A percentile compares a stretch with the other conserved stretches of the same genome.
Evolutionary conservation across 1,139 yeast genomes (phyloP).

Genomic region (Blastobotrys indianensis): DNA sequence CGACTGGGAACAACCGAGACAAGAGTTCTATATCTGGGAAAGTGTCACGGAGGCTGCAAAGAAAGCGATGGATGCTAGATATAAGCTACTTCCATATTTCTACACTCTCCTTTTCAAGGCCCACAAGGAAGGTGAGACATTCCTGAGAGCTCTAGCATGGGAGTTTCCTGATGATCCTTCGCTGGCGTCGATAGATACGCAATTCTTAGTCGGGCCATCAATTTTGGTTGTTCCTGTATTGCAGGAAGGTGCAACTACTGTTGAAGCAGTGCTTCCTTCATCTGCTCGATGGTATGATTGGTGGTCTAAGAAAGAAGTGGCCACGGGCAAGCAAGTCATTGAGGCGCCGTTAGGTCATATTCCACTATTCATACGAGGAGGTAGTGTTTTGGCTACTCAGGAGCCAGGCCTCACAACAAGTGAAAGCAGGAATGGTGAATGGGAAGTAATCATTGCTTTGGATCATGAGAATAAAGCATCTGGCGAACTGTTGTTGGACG

Average conservation of each 20-base stretch:
- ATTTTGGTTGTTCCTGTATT: constrained; percentile 21
- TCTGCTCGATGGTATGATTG: constrained; percentile 36
- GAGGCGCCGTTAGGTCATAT: constrained; percentile 22
- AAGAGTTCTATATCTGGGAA: constrained; percentile 19
- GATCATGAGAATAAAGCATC: constrained; percentile 19
- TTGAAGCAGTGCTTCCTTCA: constrained; percentile 31
- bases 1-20: constrained; percentile 11
- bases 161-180: constrained; percentile 18
- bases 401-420: constrained; percentile 34
- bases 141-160: constrained; percentile 19
- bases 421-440: constrained; percentile 33
- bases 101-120: constrained; percentile 19
- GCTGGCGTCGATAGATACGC: constrained; percentile 12
- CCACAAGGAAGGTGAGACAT: constrained; percentile 17
- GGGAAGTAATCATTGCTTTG: constrained; percentile 32
- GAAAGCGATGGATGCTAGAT: constrained; percentile 16
- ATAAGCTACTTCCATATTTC: constrained; percentile 18
- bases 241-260: constrained; percentile 18
- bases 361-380: constrained; percentile 20
- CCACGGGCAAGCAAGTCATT: constrained; percentile 22
- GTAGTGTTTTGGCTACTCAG: constrained; percentile 23
- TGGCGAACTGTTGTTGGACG: constrained; percentile 26
- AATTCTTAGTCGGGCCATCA: constrained; percentile 20
- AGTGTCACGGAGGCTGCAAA: constrained; percentile 17
- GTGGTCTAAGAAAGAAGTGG: constrained; percentile 31